A percentile compares a stretch with the other conserved stretches of the same genome.
Conservation (phyloP, 2,329 filamentous ascomycete genomes). For the Conoideocrella luteorostrata region DNA sequence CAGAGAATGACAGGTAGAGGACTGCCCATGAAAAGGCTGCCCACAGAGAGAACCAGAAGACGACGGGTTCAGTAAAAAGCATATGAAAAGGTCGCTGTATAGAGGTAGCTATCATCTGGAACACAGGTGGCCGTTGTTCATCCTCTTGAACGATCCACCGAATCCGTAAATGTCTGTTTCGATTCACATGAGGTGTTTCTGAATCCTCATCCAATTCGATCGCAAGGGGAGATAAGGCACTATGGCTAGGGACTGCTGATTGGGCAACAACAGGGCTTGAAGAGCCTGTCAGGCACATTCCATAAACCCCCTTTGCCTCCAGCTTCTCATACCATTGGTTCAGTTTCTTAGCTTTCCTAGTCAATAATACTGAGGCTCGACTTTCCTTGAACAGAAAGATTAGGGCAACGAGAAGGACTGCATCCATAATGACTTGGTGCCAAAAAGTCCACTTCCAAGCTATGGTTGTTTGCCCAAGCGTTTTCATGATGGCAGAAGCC, state of each 20-base stretch:
- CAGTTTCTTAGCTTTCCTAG: slow-evolving; percentile 63
- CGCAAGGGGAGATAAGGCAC: neutral
- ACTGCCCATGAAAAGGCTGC: slow-evolving; percentile 85
- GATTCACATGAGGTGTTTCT: neutral
- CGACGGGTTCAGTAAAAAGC: slow-evolving; percentile 68
- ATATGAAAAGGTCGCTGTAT: slow-evolving; percentile 73
- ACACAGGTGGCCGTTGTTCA: slow-evolving; percentile 63
- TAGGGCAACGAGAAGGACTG: slow-evolving; percentile 53
- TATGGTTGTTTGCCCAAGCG: slow-evolving; percentile 36
- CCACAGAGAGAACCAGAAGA: slow-evolving; percentile 87
- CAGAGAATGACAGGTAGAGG: slow-evolving; percentile 76
- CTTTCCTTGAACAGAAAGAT: slow-evolving; percentile 74
- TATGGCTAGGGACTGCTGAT: slow-evolving; percentile 16
- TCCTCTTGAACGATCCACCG: slow-evolving; percentile 77
- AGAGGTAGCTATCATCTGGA: slow-evolving; percentile 66
- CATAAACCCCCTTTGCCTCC: slow-evolving; percentile 56
- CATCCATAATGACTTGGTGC: slow-evolving; percentile 68
- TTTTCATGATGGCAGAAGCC: slow-evolving; percentile 60
- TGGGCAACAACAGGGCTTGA: slow-evolving; percentile 6
- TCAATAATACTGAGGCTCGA: slow-evolving; percentile 71
- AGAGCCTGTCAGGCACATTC: slow-evolving; percentile 31
- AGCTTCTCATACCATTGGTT: slow-evolving; percentile 75
- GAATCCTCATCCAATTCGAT: neutral
- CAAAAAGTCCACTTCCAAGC: slow-evolving; percentile 86
- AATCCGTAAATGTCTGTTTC: slow-evolving; percentile 41